Evolutionary conservation across 2,329 filamentous ascomycete species (phyloP).

Genomic region (Hypomyces perniciosus): DNA sequence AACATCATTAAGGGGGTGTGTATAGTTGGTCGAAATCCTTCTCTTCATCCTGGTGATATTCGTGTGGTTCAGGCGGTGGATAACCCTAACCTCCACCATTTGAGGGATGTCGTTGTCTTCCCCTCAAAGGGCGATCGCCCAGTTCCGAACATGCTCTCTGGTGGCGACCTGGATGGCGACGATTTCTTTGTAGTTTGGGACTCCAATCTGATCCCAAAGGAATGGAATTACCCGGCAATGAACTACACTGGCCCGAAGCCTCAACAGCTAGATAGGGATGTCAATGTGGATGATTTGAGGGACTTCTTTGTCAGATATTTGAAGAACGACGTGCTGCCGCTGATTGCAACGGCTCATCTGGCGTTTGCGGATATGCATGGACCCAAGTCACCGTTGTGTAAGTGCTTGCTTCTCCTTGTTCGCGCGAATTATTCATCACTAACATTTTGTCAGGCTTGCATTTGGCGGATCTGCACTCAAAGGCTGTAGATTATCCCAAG

Average conservation of each 20-base stretch:
- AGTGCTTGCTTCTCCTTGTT: constrained; percentile 23
- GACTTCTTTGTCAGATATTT: constrained; percentile 89
- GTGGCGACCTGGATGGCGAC: constrained; percentile 91
- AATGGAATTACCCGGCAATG: constrained; percentile 74
- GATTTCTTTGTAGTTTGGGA: constrained; percentile 97
- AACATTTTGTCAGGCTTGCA: constrained; percentile 45
- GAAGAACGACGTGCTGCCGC: constrained; percentile 77
- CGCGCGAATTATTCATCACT: constrained; percentile 4
- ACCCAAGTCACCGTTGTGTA: constrained; percentile 63
- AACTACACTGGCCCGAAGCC: constrained; percentile 59
- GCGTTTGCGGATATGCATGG: constrained; percentile 67
- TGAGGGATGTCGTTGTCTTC: constrained; percentile 82
- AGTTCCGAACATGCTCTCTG: constrained; percentile 89
- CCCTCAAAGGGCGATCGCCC: constrained; percentile 78
- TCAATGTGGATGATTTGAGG: constrained; percentile 67
- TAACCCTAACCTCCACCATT: constrained; percentile 62
- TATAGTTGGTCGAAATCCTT: constrained; percentile 84
- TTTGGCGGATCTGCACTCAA: constrained; percentile 76
- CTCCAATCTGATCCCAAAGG: constrained; percentile 57
- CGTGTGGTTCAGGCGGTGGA: constrained; percentile 82
- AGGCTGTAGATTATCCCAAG: constrained; percentile 91
- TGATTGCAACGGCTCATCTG: constrained; percentile 77
- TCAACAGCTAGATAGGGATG: constrained; percentile 49
- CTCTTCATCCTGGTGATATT: constrained; percentile 86
- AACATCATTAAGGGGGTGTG: constrained; percentile 70